These are phyloP conservation scores for Earliella scabrosa DNA, from an alignment of 1,284 basidiomycete genomes.

Conservation along the genomic window DNA sequence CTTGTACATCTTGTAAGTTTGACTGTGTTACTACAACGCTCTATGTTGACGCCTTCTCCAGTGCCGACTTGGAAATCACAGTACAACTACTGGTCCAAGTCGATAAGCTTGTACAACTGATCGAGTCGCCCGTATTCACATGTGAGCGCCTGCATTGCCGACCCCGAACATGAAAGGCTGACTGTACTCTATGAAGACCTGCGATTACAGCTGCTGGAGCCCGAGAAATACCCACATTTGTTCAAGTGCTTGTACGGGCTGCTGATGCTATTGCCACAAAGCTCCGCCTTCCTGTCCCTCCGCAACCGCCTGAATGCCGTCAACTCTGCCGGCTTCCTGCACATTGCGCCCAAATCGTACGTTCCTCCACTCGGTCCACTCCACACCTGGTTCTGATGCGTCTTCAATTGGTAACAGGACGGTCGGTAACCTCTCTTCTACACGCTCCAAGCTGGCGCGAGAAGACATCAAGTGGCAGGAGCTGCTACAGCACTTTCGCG, in stretches of 20 bases:
- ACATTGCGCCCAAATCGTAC: conserved; percentile 84
- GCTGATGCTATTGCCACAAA: conserved; percentile 97
- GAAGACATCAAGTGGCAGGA: conserved; percentile 97
- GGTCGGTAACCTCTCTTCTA: conserved; percentile 43
- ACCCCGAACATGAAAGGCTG: not conserved
- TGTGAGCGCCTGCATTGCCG: conserved; percentile 55
- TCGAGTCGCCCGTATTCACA: conserved; percentile 98
- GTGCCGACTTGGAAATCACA: conserved; percentile 96
- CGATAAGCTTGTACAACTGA: conserved; percentile 97
- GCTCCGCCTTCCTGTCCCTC: conserved; percentile 94
- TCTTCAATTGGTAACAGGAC: conserved; percentile 24
- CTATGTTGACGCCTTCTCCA: conserved; percentile 36
- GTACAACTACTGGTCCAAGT: conserved; percentile 95
- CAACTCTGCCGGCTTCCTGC: conserved; percentile 92
- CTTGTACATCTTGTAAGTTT: conserved; percentile 90
- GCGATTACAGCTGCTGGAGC: conserved; percentile 96
- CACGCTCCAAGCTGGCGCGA: conserved; percentile 77
- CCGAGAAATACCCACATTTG: conserved; percentile 94
- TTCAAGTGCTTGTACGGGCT: conserved; percentile 98
- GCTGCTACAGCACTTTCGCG: conserved; percentile 84
- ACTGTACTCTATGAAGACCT: conserved; percentile 61
- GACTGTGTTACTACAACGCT: not conserved
- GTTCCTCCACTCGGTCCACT: conserved; percentile 6
- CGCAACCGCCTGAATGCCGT: conserved; percentile 94
- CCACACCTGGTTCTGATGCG: not conserved